These are phyloP conservation scores for Plicaturopsis crispa DNA, from an alignment of 768 basidiomycete species.

Conservation along the genomic window DNA sequence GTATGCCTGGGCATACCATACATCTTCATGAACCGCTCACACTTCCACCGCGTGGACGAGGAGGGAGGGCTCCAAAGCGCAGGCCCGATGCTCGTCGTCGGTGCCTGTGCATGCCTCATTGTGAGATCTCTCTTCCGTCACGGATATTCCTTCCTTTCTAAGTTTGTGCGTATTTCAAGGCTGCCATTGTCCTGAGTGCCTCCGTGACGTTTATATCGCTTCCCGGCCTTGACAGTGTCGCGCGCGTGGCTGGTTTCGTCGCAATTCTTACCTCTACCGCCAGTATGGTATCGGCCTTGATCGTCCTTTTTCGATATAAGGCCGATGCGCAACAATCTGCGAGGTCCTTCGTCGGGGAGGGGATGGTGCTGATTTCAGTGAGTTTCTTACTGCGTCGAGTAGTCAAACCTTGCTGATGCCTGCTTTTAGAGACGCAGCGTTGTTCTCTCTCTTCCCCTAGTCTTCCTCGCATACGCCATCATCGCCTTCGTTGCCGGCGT, in stretches of 20 bases:
- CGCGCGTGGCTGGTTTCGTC: slow-evolving; percentile 59
- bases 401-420: slow-evolving; percentile 3
- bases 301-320: slow-evolving; percentile 66
- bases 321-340: slow-evolving; percentile 49
- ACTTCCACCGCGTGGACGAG: slow-evolving; percentile 45
- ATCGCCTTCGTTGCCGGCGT: slow-evolving; percentile 61
- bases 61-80: slow-evolving; percentile 45
- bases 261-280: slow-evolving; percentile 63
- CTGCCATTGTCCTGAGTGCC: slow-evolving; percentile 73
- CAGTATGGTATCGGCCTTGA: slow-evolving; percentile 61
- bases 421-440: slow-evolving; percentile 46
- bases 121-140: slow-evolving; percentile 31
- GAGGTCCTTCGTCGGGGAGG: slow-evolving; percentile 38
- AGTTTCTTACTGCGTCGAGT: slow-evolving; percentile 7
- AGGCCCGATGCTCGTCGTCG: slow-evolving; percentile 54
- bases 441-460: slow-evolving; percentile 63
- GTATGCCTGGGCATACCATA: slow-evolving; percentile 78
- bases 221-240: slow-evolving; percentile 59
- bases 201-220: slow-evolving; percentile 78
- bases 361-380: slow-evolving; percentile 49
- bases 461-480: slow-evolving; percentile 66
- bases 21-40: slow-evolving; percentile 53
- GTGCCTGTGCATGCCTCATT: slow-evolving; percentile 58
- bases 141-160: slow-evolving; percentile 17
- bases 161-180: slow-evolving; percentile 33